phyloP scores from a whole-genome alignment of 768 basidiomycete species.

The Trametes maxima region DNA sequence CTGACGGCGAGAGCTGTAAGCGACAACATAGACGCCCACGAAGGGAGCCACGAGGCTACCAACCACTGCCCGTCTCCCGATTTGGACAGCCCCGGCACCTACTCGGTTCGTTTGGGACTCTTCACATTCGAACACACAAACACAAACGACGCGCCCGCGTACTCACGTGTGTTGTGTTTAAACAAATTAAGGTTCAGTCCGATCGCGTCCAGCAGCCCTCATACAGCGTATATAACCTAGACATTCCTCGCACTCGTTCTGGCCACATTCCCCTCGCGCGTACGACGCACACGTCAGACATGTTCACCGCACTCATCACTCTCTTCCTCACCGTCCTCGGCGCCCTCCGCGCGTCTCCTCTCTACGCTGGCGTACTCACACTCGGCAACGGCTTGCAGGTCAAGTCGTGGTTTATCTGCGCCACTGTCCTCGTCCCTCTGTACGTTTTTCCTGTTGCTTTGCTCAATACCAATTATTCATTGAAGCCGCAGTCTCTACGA shows the following conservation, averaged over 20 bases:
- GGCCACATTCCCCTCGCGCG: background rate
- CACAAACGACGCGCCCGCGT: constrained; percentile 6
- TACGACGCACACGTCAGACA: background rate
- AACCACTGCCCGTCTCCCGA: background rate
- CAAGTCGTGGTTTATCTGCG: background rate
- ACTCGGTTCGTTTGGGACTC: background rate
- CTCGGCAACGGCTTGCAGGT: background rate
- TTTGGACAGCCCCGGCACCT: background rate
- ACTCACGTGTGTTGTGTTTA: constrained; percentile 6
- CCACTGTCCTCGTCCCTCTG: background rate
- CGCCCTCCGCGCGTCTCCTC: background rate
- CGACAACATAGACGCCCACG: too few relatives aligned
- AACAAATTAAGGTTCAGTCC: constrained; percentile 13
- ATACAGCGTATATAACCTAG: background rate
- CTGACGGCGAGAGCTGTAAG: too few relatives aligned
- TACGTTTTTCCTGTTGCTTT: background rate
- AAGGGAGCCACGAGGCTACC: constrained; percentile 8
- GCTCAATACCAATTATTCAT: background rate
- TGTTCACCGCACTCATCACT: background rate
- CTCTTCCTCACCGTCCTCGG: constrained; percentile 2
- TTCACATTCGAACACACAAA: constrained; percentile 5
- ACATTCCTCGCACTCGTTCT: background rate
- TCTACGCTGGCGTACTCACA: background rate
- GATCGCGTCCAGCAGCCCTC: background rate
- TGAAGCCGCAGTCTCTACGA: background rate